Base-by-base conservation (phyloP, 176 grass and related monocot species). In the Phyllostachys edulis region DNA sequence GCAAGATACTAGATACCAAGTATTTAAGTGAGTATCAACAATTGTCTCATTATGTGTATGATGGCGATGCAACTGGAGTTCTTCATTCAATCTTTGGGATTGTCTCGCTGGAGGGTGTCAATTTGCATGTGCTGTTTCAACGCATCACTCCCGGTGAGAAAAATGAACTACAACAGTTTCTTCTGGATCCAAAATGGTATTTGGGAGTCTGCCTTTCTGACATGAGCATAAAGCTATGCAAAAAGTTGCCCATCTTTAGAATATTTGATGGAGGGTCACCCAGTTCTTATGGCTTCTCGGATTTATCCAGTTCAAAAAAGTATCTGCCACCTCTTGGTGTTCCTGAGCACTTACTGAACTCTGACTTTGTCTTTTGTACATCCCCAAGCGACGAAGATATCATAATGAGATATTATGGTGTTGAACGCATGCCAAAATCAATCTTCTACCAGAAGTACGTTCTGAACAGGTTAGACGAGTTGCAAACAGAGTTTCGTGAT, bases 151-250 rank as follows among this genome's bases (percentile, higher is more conserved):
- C 85, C 41, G 85, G 87, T 72, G 95, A 98, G 80, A 98, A 85
- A 90, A 91, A 82, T 86, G 95, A 98, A 74, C 89, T 98, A 6
- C 73, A 82, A 60, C 90, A 79, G 63, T 98, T 95, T 86, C 89
- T 98, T 91, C 84, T 98, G 77, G 95, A 98, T 83, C 82, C 95
- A 41, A 98, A 98, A 86, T 98, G 95, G 95, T 98, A 95, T 83
- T 46, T 93, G 45, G 88, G 84, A 46, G 61, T 44, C 13, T 70
- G 79, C 77, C 76, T 98, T 84, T 88, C 90, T 91, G 87, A 91
- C 34, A 34, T 80, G 68, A 86, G 89, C 87, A 90, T 90, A 91
- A 89, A 85, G 69, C 87, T 86, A 71, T 98, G 92, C 79, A 98
- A 93, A 88, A 91, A 84, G 73, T 75, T 98, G 45, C 95, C 95